Percentiles rank a stretch among this genome's conserved stretches.
Evolutionary conservation across 768 basidiomycete genomes (phyloP).

Genomic region (Piloderma croceum): DNA sequence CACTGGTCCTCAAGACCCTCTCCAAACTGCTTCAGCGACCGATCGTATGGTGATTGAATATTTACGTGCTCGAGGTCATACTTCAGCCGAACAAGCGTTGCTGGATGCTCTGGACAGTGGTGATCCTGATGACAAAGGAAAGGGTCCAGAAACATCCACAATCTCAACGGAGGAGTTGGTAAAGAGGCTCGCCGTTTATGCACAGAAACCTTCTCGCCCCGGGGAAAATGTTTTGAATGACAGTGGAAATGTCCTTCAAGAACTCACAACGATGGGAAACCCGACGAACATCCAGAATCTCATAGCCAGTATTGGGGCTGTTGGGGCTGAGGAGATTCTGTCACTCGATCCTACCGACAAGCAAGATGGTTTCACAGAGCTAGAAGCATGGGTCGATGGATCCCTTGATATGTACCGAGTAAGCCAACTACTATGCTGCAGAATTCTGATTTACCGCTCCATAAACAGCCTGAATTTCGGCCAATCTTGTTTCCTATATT

Average conservation of each 20-base stretch:
- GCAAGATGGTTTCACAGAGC: constrained; percentile 78
- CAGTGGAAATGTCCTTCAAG: constrained; percentile 57
- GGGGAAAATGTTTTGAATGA: constrained; percentile 72
- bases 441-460: constrained; percentile 3
- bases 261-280: constrained; percentile 63
- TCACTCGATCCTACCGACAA: constrained; percentile 80
- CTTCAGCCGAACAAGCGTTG: constrained; percentile 38
- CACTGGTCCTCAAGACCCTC: constrained; percentile 20
- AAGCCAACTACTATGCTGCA: constrained; percentile 18
- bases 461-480: constrained; percentile 78
- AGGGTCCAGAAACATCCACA: constrained; percentile 19
- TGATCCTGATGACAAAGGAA: constrained; percentile 29
- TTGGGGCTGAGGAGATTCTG: constrained; percentile 78
- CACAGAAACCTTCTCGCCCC: constrained; percentile 59
- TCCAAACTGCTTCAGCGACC: constrained; percentile 16
- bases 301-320: constrained; percentile 69
- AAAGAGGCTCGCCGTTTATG: constrained; percentile 59
- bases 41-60: constrained; percentile 46
- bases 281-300: constrained; percentile 69
- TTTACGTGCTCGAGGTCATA: constrained; percentile 41
- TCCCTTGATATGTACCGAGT: constrained; percentile 90
- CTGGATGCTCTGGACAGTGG: constrained; percentile 33
- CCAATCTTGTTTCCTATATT: constrained; percentile 95
- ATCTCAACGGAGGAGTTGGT: constrained; percentile 46
- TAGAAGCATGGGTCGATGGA: constrained; percentile 86